Base-by-base conservation (phyloP, 306 rosid species). In the Comarum palustre region DNA sequence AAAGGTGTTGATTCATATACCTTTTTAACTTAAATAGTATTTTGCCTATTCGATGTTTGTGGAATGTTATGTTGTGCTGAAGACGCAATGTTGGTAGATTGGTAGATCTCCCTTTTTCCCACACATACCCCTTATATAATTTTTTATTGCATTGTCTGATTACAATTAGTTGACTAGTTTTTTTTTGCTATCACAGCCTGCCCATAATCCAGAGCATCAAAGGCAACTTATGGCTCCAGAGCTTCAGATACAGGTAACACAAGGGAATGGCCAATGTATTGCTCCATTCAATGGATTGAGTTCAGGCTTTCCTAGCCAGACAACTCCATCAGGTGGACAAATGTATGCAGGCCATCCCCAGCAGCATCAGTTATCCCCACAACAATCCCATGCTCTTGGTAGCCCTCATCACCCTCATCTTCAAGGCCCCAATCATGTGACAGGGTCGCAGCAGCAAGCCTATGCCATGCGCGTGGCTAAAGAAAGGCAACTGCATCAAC, bases 181-280 rank as follows among this genome's bases (percentile, higher is more conserved):
- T 34, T 19, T 75, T 59, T 32, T 61, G 39, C 78, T 34, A n/a
- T 62, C 57, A 75, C 82, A 95, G 96, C 93, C 96, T 81, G 97
- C 88, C 62, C 97, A 87, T 73, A 92, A 83, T 80, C 86, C 79
- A 34, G 97, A 90, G 78, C 95, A 92, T 81, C 97, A 88, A 81
- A 88, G 93, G 89, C 96, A 88, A 83, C 83, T 86, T 83, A 79
- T 86, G 89, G 89, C 77, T 81, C 92, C 96, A 1, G 97, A 95
- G 82, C 90, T 79, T 75, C 91, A 80, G 46, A 83, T 89, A 89
- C 99, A 87, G 85, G 96, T 54, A 61, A 75, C 86, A 6, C 94
- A 88, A 68, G 97, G 90, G 80, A 91, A 76, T 85, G 82, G 85
- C 76, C 94, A 88, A 86, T 88, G 93, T 48, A 69, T 84, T 79